Conservation (phyloP, 345 rosid genomes). For the Brassica carinata region DNA sequence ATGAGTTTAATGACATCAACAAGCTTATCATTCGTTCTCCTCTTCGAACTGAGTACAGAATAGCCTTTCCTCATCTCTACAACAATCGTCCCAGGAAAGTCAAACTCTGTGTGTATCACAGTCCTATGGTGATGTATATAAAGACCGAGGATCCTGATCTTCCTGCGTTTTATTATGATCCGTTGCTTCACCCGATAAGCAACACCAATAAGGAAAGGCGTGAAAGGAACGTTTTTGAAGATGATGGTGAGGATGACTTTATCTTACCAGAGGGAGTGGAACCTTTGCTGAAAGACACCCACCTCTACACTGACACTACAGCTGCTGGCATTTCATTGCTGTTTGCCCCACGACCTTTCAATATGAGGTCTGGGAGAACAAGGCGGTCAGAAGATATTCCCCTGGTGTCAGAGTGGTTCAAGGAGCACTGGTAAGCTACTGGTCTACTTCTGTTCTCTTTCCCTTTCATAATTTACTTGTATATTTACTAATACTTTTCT, state of each 20-base stretch:
- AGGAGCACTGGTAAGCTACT: constrained; percentile 87
- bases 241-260: constrained; percentile 86
- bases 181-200: constrained; percentile 92
- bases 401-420: constrained; percentile 97
- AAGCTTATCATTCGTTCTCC: constrained; percentile 98
- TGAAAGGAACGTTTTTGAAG: constrained; percentile 71
- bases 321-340: constrained; percentile 94
- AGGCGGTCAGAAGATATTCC: constrained; percentile 97
- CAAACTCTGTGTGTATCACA: constrained; percentile 83
- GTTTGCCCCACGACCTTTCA: constrained; percentile 97
- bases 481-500: constrained; percentile 13
- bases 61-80: constrained; percentile 96
- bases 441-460: background rate
- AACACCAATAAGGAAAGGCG: constrained; percentile 84
- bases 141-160: constrained; percentile 98
- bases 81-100: constrained; percentile 98
- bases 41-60: constrained; percentile 90
- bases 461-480: background rate
- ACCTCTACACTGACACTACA: constrained; percentile 94
- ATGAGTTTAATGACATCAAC: constrained; percentile 97
- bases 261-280: constrained; percentile 89
- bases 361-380: constrained; percentile 96
- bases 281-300: constrained; percentile 78
- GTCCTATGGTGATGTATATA: constrained; percentile 97
- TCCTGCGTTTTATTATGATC: constrained; percentile 98